A percentile compares a stretch with the other conserved stretches of the same genome.
phyloP scores from a whole-genome alignment of 2,329 filamentous ascomycete genomes.

The Paracamarosporium sp. region DNA sequence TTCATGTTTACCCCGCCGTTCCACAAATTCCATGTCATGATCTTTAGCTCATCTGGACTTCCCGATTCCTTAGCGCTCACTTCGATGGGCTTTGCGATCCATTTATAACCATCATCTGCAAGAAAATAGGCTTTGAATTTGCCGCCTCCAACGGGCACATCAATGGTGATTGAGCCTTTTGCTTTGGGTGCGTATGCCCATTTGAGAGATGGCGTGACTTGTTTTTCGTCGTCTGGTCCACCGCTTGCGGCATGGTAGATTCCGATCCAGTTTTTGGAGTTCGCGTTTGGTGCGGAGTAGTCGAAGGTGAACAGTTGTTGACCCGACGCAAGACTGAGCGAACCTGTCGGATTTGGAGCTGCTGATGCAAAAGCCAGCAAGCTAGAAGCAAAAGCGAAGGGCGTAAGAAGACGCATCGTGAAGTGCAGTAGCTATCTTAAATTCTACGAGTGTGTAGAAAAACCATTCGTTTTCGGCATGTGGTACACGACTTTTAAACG shows the following conservation, averaged over 20 bases:
- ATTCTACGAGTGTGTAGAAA: no score
- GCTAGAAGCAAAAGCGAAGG: background rate
- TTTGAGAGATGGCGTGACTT: constrained; percentile 5
- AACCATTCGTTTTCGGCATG: no score
- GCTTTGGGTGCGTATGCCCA: constrained; percentile 9
- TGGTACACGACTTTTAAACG: no score
- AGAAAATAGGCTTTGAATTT: constrained; percentile 17
- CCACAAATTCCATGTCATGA: constrained; percentile 15
- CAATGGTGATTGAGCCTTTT: constrained; percentile 7
- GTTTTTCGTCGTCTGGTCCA: constrained; percentile 8
- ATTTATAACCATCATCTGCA: constrained; percentile 14
- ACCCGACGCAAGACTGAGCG: background rate
- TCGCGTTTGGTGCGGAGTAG: constrained; percentile 8
- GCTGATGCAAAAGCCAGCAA: background rate
- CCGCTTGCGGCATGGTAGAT: constrained; percentile 12
- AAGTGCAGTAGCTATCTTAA: background rate
- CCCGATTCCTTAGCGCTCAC: background rate
- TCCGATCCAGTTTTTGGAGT: constrained; percentile 16
- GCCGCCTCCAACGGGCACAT: constrained; percentile 7
- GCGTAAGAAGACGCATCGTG: background rate
- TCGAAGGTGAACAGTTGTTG: constrained; percentile 7
- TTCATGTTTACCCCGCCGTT: constrained; percentile 15
- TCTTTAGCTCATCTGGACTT: constrained; percentile 8
- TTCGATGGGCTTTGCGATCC: constrained; percentile 13
- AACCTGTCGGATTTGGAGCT: constrained; percentile 1